These are phyloP conservation scores for Penicillium sp. DNA, from an alignment of 2,329 filamentous ascomycete genomes.

Conservation along the genomic window DNA sequence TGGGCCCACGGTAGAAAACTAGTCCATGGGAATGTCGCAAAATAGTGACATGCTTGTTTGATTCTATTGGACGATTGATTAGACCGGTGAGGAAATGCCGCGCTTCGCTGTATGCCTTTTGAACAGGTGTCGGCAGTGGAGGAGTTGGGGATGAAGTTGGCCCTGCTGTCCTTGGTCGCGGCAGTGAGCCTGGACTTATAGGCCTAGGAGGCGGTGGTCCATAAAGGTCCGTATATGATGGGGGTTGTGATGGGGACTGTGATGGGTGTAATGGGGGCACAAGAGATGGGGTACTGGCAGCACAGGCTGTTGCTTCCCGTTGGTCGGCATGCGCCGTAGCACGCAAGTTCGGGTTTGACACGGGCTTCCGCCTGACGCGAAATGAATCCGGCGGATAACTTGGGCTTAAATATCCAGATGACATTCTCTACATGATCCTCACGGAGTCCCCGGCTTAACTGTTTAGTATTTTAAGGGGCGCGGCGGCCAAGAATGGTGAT, in stretches of 20 bases:
- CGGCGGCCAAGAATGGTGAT: neutral
- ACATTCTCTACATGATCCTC: conserved; percentile 12
- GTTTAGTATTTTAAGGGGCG: neutral
- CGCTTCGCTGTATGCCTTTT: conserved; percentile 51
- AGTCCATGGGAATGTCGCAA: conserved; percentile 64
- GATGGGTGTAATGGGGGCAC: conserved; percentile 2
- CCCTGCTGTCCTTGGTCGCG: conserved; percentile 17
- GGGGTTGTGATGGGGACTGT: conserved; percentile 7
- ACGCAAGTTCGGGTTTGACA: conserved; percentile 25
- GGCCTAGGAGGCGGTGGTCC: conserved; percentile 3
- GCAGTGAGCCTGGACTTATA: neutral
- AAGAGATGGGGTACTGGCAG: conserved; percentile 13
- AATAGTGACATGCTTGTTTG: conserved; percentile 64
- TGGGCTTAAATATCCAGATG: conserved; percentile 13
- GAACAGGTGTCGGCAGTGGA: conserved; percentile 21
- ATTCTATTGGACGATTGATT: conserved; percentile 61
- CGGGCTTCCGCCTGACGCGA: conserved; percentile 22
- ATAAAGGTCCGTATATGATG: conserved; percentile 23
- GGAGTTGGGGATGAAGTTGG: conserved; percentile 4
- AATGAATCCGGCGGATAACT: conserved; percentile 12
- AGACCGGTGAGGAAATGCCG: conserved; percentile 65
- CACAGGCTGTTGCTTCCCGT: conserved; percentile 2
- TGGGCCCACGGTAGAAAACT: conserved; percentile 64
- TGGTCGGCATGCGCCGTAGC: conserved; percentile 15
- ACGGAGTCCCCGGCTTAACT: neutral